These are phyloP conservation scores for Trypanosoma caninum DNA, from an alignment of 208 protist genomes.

Conservation along the genomic window DNA sequence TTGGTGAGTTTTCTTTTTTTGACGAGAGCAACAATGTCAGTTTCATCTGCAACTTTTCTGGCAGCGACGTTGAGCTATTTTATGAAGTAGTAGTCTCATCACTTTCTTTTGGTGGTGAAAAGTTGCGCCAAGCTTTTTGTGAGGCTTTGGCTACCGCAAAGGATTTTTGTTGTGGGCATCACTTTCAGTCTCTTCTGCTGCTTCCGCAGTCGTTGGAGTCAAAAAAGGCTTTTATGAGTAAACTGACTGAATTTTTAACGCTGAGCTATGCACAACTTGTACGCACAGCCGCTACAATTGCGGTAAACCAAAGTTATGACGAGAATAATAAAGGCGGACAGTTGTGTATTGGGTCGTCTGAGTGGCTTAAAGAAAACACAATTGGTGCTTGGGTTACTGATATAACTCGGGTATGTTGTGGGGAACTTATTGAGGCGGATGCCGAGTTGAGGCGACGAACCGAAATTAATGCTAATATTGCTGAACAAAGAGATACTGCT, in stretches of 20 bases:
- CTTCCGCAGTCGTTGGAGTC: not conserved
- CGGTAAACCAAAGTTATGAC: not conserved
- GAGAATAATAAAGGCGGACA: too few species aligned
- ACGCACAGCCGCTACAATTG: too few species aligned
- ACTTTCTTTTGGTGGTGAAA: not conserved
- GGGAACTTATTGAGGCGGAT: not conserved
- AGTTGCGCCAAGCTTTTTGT: not conserved
- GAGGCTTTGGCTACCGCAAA: not conserved
- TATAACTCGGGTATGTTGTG: constrained; percentile 4
- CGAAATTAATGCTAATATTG: not conserved
- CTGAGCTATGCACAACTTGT: constrained; percentile 4
- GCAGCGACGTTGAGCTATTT: not conserved
- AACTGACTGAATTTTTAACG: constrained; percentile 2
- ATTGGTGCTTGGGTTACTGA: constrained; percentile 2
- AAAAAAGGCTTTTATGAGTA: not conserved
- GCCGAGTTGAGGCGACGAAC: not conserved
- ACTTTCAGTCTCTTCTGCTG: not conserved
- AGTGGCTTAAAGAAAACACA: not conserved
- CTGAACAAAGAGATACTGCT: not conserved
- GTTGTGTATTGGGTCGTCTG: too few species aligned
- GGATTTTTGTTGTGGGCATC: not conserved
- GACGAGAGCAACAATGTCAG: not conserved
- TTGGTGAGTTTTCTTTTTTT: not conserved
- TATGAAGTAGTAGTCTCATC: not conserved
- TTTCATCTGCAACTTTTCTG: too few species aligned